Evolutionary conservation across 83 land plant species (phyloP), one percentile per base, ranked within the genome.

Genomic region (Isoetes engelmannii): DNA sequence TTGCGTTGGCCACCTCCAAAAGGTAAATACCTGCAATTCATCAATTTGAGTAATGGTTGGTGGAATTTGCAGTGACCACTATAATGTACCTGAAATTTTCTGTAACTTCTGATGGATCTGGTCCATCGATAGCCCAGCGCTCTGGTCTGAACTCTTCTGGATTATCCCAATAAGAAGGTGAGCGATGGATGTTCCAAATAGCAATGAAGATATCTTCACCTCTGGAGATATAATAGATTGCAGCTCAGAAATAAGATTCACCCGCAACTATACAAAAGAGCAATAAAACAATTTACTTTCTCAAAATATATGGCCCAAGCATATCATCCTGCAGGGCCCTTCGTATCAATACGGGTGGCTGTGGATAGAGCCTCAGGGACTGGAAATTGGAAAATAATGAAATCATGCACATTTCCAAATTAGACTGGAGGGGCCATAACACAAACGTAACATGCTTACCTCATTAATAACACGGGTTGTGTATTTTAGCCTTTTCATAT

Each of bases 161-260:
- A 79, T 86, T 85, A 6, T 72, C 85, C 98, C 98, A 93, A 59
- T 73, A 70, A 6, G 55, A 45, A 18, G 98, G 98, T 57, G 83
- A 75, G 5, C 83, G 88, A 64, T 90, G 96, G 15, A 89, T 75
- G 72, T 90, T 93, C 98, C 98, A 93, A 19, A 90, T 70, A 61
- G 98, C 90, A 47, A 93, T 93, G 72, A 93, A 93, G 15, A 93
- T 84, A 61, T 93, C 98, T 61, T 93, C 98, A 67, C 89, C 96
- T 83, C 98, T 93, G 77, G 57, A 44, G 19, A 54, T 8, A 68
- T 65, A 19, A 68, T 69, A 5, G 19, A 5, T n/a, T 21, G 7
- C 15, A 51, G 15, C 55, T 51, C 55, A 12, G 55, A 12, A 51
- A 51, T 51, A 0, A 12, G 55, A 51, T 12, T 12, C 15, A 51